Evolutionary conservation across 2,329 filamentous ascomycete species (phyloP).

Genomic region (Monosporascus cannonballus): DNA sequence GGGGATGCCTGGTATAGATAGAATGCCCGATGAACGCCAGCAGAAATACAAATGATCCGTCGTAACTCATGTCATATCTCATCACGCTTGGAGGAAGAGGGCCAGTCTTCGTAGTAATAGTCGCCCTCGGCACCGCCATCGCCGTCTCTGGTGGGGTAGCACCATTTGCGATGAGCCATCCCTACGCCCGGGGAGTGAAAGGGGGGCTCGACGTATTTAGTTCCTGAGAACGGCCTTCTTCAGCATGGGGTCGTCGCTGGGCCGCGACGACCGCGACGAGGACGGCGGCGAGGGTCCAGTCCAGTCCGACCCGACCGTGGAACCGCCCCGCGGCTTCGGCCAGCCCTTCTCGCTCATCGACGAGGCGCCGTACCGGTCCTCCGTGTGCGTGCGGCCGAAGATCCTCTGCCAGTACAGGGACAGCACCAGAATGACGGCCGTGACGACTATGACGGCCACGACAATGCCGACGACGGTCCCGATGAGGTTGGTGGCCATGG

Average conservation of each 20-base stretch:
- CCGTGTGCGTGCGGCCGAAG: background rate
- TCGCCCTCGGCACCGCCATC: too few relatives aligned
- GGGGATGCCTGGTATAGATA: too few relatives aligned
- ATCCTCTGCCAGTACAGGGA: background rate
- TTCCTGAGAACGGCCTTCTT: slow-evolving; percentile 1
- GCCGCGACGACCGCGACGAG: background rate
- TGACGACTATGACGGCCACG: background rate
- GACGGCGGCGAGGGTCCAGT: background rate
- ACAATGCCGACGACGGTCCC: background rate
- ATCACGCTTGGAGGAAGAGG: too few relatives aligned
- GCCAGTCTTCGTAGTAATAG: too few relatives aligned
- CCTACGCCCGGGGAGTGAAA: background rate
- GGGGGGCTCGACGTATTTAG: background rate
- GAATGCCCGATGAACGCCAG: too few relatives aligned
- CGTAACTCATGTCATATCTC: too few relatives aligned
- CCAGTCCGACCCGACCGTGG: background rate
- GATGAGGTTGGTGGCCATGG: background rate
- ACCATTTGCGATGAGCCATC: background rate
- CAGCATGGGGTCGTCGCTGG: slow-evolving; percentile 2
- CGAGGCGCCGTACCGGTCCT: background rate
- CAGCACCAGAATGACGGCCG: background rate
- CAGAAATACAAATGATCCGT: too few relatives aligned
- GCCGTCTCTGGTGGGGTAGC: too few relatives aligned
- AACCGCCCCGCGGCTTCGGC: background rate
- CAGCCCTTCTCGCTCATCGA: background rate